Evolutionary conservation across 257 asterid genomes (phyloP).

Genomic region (Nicotiana attenuata): DNA sequence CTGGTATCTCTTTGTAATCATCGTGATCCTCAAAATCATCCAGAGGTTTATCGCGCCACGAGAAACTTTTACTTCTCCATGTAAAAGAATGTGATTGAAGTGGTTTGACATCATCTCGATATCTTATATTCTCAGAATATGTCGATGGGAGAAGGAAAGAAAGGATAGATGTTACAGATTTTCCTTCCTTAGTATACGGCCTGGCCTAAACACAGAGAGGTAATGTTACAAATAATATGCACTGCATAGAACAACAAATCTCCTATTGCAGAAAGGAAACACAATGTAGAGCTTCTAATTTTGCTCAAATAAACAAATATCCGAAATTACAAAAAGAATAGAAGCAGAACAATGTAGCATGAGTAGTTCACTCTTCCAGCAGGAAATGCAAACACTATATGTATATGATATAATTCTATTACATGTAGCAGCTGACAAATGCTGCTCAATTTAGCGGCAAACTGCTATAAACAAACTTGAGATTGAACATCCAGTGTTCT

Average conservation of each 20-base stretch:
- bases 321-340: neutral
- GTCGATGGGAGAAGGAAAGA: slow-evolving; percentile 58
- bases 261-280: neutral
- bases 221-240: slow-evolving; percentile 25
- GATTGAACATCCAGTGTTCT: neutral
- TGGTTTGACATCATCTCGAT: slow-evolving; percentile 32
- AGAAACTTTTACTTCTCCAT: slow-evolving; percentile 70
- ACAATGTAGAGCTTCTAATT: neutral
- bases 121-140: slow-evolving; percentile 46
- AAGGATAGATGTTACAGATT: slow-evolving; percentile 46
- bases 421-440: neutral
- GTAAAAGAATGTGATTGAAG: slow-evolving; percentile 48
- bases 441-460: neutral
- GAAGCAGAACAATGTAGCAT: neutral
- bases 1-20: slow-evolving; percentile 17
- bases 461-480: neutral
- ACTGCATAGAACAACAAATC: neutral
- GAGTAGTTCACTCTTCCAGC: neutral
- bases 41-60: slow-evolving; percentile 59
- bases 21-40: slow-evolving; percentile 35
- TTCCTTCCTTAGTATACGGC: slow-evolving; percentile 47
- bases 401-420: neutral
- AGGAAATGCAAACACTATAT: neutral
- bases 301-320: neutral
- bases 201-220: slow-evolving; percentile 55